Evolutionary conservation across 768 basidiomycete species (phyloP), one percentile per base, ranked within the genome.

Genomic region (Lactarius evosmus): DNA sequence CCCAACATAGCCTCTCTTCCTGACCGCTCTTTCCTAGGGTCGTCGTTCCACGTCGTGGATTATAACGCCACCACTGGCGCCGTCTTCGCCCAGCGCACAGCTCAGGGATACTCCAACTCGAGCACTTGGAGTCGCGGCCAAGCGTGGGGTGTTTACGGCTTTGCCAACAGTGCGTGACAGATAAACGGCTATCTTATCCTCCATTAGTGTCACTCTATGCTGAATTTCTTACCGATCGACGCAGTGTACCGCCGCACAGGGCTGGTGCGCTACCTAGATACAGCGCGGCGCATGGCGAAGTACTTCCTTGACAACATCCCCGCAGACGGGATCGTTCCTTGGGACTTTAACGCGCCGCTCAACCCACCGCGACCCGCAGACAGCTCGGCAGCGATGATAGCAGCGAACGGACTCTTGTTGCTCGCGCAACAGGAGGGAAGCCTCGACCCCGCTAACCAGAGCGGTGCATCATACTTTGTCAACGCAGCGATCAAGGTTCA

Each of bases 81-180:
- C 1, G 86, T 90, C 40, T 83, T 84, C 60, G 72, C 74, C 56
- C 83, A 79, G 69, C 74, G 79, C 54, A 89, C 88, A 1, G 72
- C 78, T 0, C 88, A 89, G 70, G 88, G 87, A 0, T 88, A 78
- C 69, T 76, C 86, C 25, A 79, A 88, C 30, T 58, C 44, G 44
- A 88, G 86, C 71, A 89, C 89, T 7, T 89, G 88, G 88, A 81
- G 85, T 52, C 83, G 88, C 33, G 88, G 88, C 8, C 85, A 91
- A 71, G 81, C 84, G 16, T 89, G 87, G 87, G 88, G 79, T 2
- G 79, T 88, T 32, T 86, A 85, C 66, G 87, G 87, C 0, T 89
- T 84, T 70, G 82, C 85, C 0, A 86, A 84, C 69, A 86, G 88
- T 88, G 67, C 36, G 85, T 75, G 44, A 12, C 44, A 25, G 22